Percentiles rank a stretch among this genome's conserved stretches.
phyloP scores from a whole-genome alignment of 1,139 yeast genomes.

The Yamadazyma friedrichii region DNA sequence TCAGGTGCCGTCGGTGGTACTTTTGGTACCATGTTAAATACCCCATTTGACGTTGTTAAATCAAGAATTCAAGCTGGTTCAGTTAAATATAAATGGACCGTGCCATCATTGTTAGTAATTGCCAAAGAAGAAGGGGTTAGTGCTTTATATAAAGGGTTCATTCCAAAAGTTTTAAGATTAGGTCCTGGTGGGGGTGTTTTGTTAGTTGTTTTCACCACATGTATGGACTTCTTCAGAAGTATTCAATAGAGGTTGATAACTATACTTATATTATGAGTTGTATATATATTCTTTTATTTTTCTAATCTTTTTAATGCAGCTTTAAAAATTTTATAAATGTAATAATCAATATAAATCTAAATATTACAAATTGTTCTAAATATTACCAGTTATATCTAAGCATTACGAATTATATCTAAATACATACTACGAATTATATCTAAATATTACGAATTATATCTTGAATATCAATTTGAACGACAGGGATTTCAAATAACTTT shows the following conservation, averaged over 20 bases:
- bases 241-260: conserved; percentile 6
- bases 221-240: conserved; percentile 90
- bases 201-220: conserved; percentile 89
- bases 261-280: neutral
- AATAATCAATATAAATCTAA: neutral
- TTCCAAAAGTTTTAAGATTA: conserved; percentile 94
- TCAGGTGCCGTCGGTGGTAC: conserved; percentile 89
- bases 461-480: conserved; percentile 8
- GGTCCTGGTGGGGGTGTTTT: conserved; percentile 99
- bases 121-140: conserved; percentile 86
- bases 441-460: conserved; percentile 11
- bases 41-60: conserved; percentile 98
- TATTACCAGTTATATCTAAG: too few species aligned
- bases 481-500: conserved; percentile 7
- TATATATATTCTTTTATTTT: neutral
- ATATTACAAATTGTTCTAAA: too few species aligned
- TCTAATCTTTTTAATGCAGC: too few species aligned
- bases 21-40: conserved; percentile 87
- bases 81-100: conserved; percentile 86
- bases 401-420: conserved; percentile 9
- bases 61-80: conserved; percentile 93
- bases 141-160: conserved; percentile 90
- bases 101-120: conserved; percentile 75
- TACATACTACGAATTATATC: conserved; percentile 8
- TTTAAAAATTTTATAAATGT: neutral